Base-by-base conservation (phyloP, 2,329 filamentous ascomycete species). In the Curvularia sp. region DNA sequence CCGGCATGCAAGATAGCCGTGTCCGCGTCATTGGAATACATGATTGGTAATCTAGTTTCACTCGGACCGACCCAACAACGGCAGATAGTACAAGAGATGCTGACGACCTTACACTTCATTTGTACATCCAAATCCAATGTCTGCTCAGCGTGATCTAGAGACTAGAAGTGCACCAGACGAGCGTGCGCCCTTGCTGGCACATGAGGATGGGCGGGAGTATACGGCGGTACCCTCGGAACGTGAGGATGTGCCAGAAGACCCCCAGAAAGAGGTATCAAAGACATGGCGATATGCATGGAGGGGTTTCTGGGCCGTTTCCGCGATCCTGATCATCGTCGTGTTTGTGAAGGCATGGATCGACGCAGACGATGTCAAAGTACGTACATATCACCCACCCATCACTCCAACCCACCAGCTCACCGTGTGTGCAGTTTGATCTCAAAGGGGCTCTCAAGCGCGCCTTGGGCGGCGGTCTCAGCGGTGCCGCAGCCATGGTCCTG, bases 321-420 rank as follows among this genome's bases (percentile, higher is more conserved):
- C 48, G 1, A 62, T 66, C 30, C 43, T 64, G 1, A 10, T 66
- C 4, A 28, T 73, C 15, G 65, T 58, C 1, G 38, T 70, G 0
- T 72, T 73, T 24, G 58, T 72, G 1, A 70, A 71, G 51, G 70
- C 64, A 1, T 73, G 70, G 69, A 66, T 71, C 5, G 67, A 71
- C 10, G 60, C 69, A 0, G 69, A 70, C 24, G 70, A 73, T 53
- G 67, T 70, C 12, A 62, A 73, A 30, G 68, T 70, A 47, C 52
- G 66, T 64, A 18, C 15, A 5, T n/a, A 13, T 24, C 5, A n/a
- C 10, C 18, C 18, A 8, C 12, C 26, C 10, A 10, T 35, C 4
- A 4, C n/a, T 13, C 2, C 15, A 4, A 6, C 20, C 28, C 20
- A 13, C 15, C 13, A 18, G 30, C 56, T 58, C 20, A 55, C 41